Evolutionary conservation across 2,329 filamentous ascomycete species (phyloP).

Genomic region (Cercospora sp.): DNA sequence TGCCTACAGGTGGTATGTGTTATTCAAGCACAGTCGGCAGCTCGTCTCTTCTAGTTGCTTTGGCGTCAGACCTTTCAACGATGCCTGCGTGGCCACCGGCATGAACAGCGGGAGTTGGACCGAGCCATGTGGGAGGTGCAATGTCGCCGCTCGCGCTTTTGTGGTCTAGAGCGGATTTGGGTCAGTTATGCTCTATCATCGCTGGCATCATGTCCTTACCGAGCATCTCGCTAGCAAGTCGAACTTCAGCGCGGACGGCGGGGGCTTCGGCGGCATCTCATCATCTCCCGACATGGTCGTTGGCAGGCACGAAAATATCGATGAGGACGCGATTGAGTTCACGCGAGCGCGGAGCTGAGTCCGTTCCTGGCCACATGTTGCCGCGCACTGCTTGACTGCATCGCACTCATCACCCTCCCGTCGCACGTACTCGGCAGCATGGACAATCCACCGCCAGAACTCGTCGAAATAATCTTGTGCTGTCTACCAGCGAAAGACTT

Average conservation of each 20-base stretch:
- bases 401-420: no score
- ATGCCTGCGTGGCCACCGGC: constrained; percentile 96
- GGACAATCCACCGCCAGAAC: neutral
- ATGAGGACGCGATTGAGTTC: neutral
- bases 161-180: constrained; percentile 66
- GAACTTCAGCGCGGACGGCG: constrained; percentile 67
- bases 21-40: constrained; percentile 91
- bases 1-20: constrained; percentile 73
- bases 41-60: constrained; percentile 86
- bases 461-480: neutral
- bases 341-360: neutral
- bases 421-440: neutral
- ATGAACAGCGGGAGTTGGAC: constrained; percentile 94
- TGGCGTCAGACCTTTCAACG: constrained; percentile 88
- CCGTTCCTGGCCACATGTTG: neutral
- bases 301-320: neutral
- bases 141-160: constrained; percentile 82
- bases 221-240: constrained; percentile 77
- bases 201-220: constrained; percentile 53
- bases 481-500: neutral
- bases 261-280: constrained; percentile 28
- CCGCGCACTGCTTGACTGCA: no score
- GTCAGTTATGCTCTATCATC: neutral
- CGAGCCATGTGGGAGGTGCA: constrained; percentile 86
- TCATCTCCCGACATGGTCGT: constrained; percentile 24